A percentile compares a stretch with the other conserved stretches of the same genome.
phyloP scores from a whole-genome alignment of 2,329 filamentous ascomycete species.

The Talaromyces sp. region DNA sequence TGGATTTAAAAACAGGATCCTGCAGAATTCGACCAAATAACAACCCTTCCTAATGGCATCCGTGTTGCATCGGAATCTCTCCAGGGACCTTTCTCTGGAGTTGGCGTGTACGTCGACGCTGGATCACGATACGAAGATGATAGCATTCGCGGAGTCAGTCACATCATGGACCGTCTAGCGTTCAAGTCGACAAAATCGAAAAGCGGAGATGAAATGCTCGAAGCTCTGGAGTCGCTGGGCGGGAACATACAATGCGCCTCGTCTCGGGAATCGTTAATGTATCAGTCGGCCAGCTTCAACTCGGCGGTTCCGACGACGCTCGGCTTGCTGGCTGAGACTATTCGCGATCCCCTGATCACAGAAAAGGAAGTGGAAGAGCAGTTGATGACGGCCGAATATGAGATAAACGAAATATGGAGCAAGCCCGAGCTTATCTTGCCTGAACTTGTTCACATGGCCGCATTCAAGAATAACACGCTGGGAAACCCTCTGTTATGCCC shows the following conservation, averaged over 20 bases:
- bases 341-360: conserved; percentile 78
- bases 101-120: conserved; percentile 93
- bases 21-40: conserved; percentile 80
- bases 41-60: conserved; percentile 84
- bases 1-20: conserved; percentile 58
- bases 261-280: conserved; percentile 94
- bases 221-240: conserved; percentile 79
- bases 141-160: conserved; percentile 80
- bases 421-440: conserved; percentile 95
- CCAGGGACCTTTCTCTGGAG: conserved; percentile 88
- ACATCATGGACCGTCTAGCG: conserved; percentile 91
- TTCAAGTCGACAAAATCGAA: conserved; percentile 80
- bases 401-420: conserved; percentile 95
- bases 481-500: conserved; percentile 92
- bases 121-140: conserved; percentile 91
- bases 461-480: conserved; percentile 92
- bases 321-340: conserved; percentile 85
- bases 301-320: conserved; percentile 78
- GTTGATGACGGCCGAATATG: conserved; percentile 86
- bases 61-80: conserved; percentile 92
- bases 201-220: conserved; percentile 78
- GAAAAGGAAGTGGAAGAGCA: conserved; percentile 83
- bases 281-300: conserved; percentile 97
- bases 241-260: conserved; percentile 97
- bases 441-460: conserved; percentile 90